These are phyloP conservation scores for Solanum clarkiae DNA, from an alignment of 257 asterid species.

Conservation along the genomic window DNA sequence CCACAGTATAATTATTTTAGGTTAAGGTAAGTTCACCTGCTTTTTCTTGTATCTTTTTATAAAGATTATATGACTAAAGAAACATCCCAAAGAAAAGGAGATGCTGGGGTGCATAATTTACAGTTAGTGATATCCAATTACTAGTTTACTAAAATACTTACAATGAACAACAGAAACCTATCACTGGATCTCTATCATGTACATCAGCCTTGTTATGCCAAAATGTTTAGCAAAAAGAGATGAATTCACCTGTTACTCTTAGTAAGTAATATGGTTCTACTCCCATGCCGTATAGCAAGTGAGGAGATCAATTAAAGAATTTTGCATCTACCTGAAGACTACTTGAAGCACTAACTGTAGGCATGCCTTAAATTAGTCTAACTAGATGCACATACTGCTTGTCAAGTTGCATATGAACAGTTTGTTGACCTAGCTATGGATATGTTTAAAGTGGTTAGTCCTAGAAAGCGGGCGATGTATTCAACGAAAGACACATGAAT, in stretches of 20 bases:
- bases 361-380: background rate
- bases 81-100: background rate
- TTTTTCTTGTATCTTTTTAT: background rate
- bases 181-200: background rate
- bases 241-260: background rate
- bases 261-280: background rate
- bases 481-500: background rate
- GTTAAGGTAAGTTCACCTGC: background rate
- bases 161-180: background rate
- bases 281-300: background rate
- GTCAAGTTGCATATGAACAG: background rate
- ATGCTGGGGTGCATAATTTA: background rate
- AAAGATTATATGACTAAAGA: background rate
- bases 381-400: background rate
- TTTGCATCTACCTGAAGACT: background rate
- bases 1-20: background rate
- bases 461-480: background rate
- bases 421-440: background rate
- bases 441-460: background rate
- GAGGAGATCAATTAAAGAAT: background rate
- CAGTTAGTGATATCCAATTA: background rate
- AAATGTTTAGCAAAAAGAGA: background rate
- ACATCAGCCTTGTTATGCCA: background rate
- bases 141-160: background rate
- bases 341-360: background rate